Base-by-base conservation (phyloP, 352 stramenopile species). In the Pythium sp. region DNA sequence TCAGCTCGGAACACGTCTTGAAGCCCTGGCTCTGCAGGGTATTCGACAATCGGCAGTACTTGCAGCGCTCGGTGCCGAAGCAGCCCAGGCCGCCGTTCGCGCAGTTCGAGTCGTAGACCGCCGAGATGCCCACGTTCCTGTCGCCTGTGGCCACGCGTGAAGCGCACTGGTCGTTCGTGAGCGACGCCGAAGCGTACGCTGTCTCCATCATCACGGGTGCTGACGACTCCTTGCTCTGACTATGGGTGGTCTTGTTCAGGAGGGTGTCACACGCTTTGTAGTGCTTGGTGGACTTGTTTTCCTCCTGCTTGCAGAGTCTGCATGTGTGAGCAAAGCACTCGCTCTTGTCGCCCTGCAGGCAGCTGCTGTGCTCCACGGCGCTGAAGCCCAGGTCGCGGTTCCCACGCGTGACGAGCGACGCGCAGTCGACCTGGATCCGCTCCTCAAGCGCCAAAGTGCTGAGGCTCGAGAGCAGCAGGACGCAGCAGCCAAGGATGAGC, bases 51-150 rank as follows among this genome's bases (percentile, higher is more conserved):
- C 60, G 72, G 67, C 78, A 86, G 51, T 73, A 75, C 22, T 70
- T 65, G 24, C 76, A 83, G 24, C 43, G 43, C 43, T 38, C 47
- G 36, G 26, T 24, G 46, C 43, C 49, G 43, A 81, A 79, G 58
- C 76, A 86, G 36, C 78, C 77, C 26, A 81, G 11, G 3, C 76
- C 76, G 15, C 78, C 78, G 34, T 14, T 38, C 0, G 62, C 63
- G 26, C 78, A 86, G 9, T 18, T 46, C 8, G 63, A 41, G 3
- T 70, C 62, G 7, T 72, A 63, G 30, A 76, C 53, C 30, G 58
- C 76, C 43, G 67, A 76, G 62, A 86, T 80, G 15, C 78, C 76
- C 7, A 70, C 76, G 26, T n/a, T 38, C 47, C 72, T 54, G 58
- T 86, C 72, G 22, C 77, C 77, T 2, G 36, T 47, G 7, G 74